Conservation (phyloP, 495 filamentous ascomycete genomes). For the Penicillium maclennaniae region DNA sequence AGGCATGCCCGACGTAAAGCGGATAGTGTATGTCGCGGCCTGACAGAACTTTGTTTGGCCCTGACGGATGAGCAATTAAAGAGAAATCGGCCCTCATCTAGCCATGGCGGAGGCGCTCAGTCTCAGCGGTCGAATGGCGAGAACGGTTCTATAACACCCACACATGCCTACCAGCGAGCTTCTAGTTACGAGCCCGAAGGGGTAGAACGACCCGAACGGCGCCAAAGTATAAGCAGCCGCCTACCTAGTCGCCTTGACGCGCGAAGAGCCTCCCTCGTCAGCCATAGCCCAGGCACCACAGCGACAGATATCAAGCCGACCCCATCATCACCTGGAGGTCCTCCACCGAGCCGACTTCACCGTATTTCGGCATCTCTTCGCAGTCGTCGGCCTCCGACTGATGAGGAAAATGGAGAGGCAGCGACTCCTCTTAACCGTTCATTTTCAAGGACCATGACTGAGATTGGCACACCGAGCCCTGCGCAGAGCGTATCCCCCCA, state of each 20-base stretch:
- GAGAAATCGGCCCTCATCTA: slow-evolving; percentile 24
- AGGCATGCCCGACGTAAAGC: slow-evolving; percentile 83
- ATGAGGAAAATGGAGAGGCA: slow-evolving; percentile 30
- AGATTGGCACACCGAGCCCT: slow-evolving; percentile 30
- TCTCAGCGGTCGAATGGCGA: slow-evolving; percentile 27
- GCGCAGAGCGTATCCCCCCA: slow-evolving; percentile 28
- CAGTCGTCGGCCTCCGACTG: slow-evolving; percentile 28
- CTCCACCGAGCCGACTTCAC: slow-evolving; percentile 34
- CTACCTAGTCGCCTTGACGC: slow-evolving; percentile 69
- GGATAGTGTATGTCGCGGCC: slow-evolving; percentile 84
- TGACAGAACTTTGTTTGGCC: slow-evolving; percentile 89
- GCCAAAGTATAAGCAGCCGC: slow-evolving; percentile 53
- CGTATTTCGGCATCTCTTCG: slow-evolving; percentile 39
- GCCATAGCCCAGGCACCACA: slow-evolving; percentile 26
- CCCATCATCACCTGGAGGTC: slow-evolving; percentile 29
- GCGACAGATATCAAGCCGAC: slow-evolving; percentile 20
- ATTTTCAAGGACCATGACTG: slow-evolving; percentile 39
- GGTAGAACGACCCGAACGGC: slow-evolving; percentile 22
- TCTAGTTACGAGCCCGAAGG: slow-evolving; percentile 43
- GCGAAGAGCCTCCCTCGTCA: slow-evolving; percentile 60
- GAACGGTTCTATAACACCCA: slow-evolving; percentile 29
- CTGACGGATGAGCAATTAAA: slow-evolving; percentile 54
- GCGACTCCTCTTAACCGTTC: slow-evolving; percentile 27
- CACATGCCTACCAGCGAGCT: slow-evolving; percentile 33
- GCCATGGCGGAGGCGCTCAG: slow-evolving; percentile 22